Evolutionary conservation across 345 rosid species (phyloP).

Genomic region (Bruguiera gymnorhiza): DNA sequence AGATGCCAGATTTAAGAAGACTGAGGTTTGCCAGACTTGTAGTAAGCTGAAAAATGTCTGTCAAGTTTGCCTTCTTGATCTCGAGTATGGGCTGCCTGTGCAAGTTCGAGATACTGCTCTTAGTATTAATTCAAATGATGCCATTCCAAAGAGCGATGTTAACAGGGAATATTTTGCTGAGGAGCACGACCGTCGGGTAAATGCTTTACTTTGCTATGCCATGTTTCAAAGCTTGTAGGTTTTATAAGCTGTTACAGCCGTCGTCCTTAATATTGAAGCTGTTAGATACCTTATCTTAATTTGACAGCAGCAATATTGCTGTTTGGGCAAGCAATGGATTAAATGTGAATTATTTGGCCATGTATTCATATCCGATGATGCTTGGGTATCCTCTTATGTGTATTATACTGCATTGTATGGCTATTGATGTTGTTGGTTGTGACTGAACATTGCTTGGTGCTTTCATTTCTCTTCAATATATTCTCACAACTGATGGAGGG

Average conservation of each 20-base stretch:
- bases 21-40: slow-evolving; percentile 92
- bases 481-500: no score
- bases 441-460: no score
- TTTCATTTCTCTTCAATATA: no score
- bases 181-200: slow-evolving; percentile 89
- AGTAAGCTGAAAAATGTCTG: slow-evolving; percentile 95
- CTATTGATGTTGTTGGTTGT: no score
- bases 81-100: slow-evolving; percentile 93
- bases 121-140: slow-evolving; percentile 67
- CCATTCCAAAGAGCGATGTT: slow-evolving; percentile 91
- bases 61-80: slow-evolving; percentile 95
- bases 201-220: background rate
- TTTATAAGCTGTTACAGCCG: background rate
- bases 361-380: no score
- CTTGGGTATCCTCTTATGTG: no score
- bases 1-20: slow-evolving; percentile 83
- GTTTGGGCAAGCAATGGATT: no score
- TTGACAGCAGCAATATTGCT: no score
- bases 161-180: slow-evolving; percentile 90
- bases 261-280: no score
- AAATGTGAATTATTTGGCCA: no score
- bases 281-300: no score
- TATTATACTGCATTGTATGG: no score
- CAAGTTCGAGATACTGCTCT: slow-evolving; percentile 90
- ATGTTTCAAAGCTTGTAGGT: background rate